Base-by-base conservation (phyloP, 2,329 filamentous ascomycete genomes). In the Nigrograna mackinnonii region DNA sequence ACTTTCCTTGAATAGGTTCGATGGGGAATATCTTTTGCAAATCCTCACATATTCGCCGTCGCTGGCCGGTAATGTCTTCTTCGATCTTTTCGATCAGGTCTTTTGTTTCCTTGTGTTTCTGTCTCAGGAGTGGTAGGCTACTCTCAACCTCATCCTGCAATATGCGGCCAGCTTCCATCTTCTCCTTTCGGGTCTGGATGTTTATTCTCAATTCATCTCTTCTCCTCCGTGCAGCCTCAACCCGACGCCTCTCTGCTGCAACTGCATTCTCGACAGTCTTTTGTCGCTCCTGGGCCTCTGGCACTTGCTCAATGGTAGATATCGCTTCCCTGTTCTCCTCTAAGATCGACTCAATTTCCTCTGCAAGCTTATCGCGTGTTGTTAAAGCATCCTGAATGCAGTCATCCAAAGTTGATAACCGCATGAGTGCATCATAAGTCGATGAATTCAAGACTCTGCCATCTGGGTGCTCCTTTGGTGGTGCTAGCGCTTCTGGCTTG, bases 311-410 rank as follows among this genome's bases (percentile, higher is more conserved):
- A 5, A 71, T 51, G 0, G 58, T 57, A 3, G 54, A 48, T 14
- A 76, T 58, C 2, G 66, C 64, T 7, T 66, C 50, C 13, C 61
- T 60, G 41, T 75, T 73, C 1, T 63, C 47, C 7, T 68, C 56
- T 1, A 75, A 58, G 21, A 75, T 65, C 11, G 49, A 48, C 46
- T 88, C 88, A 50, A 96, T 95, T 50, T 96, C 89, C n/a, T 78
- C 71, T 35, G 89, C 83, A 6, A 97, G 76, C 39, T 79, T 78
- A 46, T 87, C 83, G 12, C 87, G 83, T 0, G 89, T 95, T 1
- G 84, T 81, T 7, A 96, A 72, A 2, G 91, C 91, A 67, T 97
- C 92, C 62, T 95, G 90, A 18, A 96, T 89, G 41, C 91, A 95
- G 62, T 87, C 89, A 49, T 96, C 90, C 13, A 97, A 77, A 44